Base-by-base conservation (phyloP, 345 rosid genomes). In the Salix koriyanagi region DNA sequence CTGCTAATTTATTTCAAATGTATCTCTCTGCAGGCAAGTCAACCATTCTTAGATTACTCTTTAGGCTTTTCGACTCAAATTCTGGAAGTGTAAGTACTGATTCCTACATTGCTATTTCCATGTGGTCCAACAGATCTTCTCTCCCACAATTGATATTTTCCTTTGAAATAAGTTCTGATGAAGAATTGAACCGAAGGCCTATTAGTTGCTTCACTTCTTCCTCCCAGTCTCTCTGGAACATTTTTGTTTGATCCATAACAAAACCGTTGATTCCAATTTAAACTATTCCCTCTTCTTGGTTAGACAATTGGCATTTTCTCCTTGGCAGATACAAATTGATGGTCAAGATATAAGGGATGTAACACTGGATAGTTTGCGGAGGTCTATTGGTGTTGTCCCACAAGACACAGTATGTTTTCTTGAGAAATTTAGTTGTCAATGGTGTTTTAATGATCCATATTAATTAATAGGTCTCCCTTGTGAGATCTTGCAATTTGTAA, bases 41-140 rank as follows among this genome's bases (percentile, higher is more conserved):
- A 74, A 96, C 99, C 74, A 86, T 96, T 79, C 97, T 96, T 68
- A 85, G 99, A 85, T 79, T 96, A 91, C 86, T 96, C 76, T 92
- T 93, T 86, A 90, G 99, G 75, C 88, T 89, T 80, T 96, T 92
- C 58, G 94, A 96, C 68, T 58, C 93, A 74, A 87, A 92, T 81
- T 87, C 90, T 41, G 99, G 99, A 86, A 85, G 70, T 67, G 99
- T 96, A 91, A 92, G 93, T 71, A 65, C 73, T 67, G 58, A 62
- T 78, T 18, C 74, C 60, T 66, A 61, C 32, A 61, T 39, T 61
- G 13, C 69, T 58, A 70, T 66, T 23, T 19, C 42, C 64, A 60
- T 39, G 39, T 52, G 25, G 23, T 48, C 9, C 25, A 58, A 26
- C 46, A 25, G 11, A 21, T 39, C 26, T 56, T 56, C 50, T 9